Evolutionary conservation across 257 asterid species (phyloP).

Genomic region (Thymus quinquecostatus): DNA sequence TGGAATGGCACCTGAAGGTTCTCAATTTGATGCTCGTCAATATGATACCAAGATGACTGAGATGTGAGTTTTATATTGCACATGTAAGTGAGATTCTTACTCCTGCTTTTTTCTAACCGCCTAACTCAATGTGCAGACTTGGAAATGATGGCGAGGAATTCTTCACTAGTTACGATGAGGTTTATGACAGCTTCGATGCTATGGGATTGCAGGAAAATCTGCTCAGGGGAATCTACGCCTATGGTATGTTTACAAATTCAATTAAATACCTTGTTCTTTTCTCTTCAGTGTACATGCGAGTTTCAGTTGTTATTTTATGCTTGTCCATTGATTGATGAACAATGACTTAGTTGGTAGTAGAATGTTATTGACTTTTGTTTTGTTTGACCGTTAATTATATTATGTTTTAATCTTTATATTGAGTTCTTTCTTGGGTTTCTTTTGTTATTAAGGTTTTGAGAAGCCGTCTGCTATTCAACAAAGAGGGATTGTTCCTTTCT

Average conservation of each 20-base stretch:
- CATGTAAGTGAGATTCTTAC: neutral
- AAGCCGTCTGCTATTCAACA: slow-evolving; percentile 70
- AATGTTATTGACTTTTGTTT: neutral
- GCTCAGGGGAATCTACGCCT: slow-evolving; percentile 66
- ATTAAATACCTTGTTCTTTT: neutral
- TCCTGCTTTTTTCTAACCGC: neutral
- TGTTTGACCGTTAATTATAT: neutral
- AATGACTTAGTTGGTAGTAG: neutral
- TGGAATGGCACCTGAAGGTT: slow-evolving; percentile 51
- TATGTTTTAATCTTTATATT: neutral
- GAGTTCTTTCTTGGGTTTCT: neutral
- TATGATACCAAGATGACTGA: slow-evolving; percentile 52
- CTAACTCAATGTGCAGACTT: slow-evolving; percentile 41
- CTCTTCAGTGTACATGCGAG: neutral
- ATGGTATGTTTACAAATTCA: slow-evolving; percentile 41
- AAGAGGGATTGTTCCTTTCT: slow-evolving; percentile 64
- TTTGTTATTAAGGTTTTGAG: slow-evolving; percentile 54
- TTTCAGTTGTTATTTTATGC: too few relatives aligned
- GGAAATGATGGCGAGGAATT: slow-evolving; percentile 53
- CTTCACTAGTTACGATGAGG: slow-evolving; percentile 64
- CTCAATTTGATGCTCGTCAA: slow-evolving; percentile 53
- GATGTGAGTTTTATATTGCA: slow-evolving; percentile 34
- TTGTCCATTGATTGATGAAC: neutral
- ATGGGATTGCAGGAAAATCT: slow-evolving; percentile 67
- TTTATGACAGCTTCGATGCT: slow-evolving; percentile 59